A percentile compares a stretch with the other conserved stretches of the same genome.
Evolutionary conservation across 2,329 filamentous ascomycete genomes (phyloP).

Genomic region (Ophiocordyceps unilateralis): DNA sequence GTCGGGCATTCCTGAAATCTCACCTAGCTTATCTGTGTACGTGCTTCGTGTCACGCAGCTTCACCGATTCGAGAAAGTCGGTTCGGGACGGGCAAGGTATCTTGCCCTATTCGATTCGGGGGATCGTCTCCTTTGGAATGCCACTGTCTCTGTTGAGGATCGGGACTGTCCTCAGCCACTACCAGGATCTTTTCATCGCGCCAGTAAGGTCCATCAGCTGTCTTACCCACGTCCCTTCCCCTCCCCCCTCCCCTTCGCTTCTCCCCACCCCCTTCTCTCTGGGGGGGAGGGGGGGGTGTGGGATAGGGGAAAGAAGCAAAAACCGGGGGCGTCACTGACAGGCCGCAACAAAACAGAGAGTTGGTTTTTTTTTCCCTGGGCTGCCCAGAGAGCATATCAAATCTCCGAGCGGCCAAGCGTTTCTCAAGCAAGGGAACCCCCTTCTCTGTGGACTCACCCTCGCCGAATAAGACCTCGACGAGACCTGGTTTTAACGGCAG

Average conservation of each 20-base stretch:
- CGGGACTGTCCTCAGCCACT: slow-evolving; percentile 16
- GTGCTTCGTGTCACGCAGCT: slow-evolving; percentile 6
- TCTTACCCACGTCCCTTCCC: slow-evolving; percentile 17
- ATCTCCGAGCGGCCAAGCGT: slow-evolving; percentile 19
- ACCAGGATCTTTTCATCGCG: slow-evolving; percentile 11
- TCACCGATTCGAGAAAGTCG: slow-evolving; percentile 8
- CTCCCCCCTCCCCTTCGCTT: slow-evolving; percentile 3
- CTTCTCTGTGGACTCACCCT: slow-evolving; percentile 13
- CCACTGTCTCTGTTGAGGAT: slow-evolving; percentile 19
- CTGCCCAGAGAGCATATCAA: slow-evolving; percentile 12
- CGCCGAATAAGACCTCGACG: slow-evolving; percentile 19
- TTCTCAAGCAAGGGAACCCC: slow-evolving; percentile 10
- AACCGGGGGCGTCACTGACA: slow-evolving; percentile 4
- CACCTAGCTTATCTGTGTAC: slow-evolving; percentile 5
- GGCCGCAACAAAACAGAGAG: background rate
- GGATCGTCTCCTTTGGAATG: slow-evolving; percentile 18
- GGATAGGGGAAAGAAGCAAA: slow-evolving; percentile 15
- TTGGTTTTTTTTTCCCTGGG: background rate
- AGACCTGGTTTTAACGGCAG: slow-evolving; percentile 19
- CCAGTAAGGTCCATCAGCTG: slow-evolving; percentile 18
- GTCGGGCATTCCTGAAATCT: slow-evolving; percentile 6
- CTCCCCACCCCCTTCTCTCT: background rate
- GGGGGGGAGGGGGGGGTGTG: background rate
- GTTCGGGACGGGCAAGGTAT: slow-evolving; percentile 8
- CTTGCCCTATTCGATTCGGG: slow-evolving; percentile 4